phyloP scores from a whole-genome alignment of 257 asterid genomes.

The Plantago ovata region DNA sequence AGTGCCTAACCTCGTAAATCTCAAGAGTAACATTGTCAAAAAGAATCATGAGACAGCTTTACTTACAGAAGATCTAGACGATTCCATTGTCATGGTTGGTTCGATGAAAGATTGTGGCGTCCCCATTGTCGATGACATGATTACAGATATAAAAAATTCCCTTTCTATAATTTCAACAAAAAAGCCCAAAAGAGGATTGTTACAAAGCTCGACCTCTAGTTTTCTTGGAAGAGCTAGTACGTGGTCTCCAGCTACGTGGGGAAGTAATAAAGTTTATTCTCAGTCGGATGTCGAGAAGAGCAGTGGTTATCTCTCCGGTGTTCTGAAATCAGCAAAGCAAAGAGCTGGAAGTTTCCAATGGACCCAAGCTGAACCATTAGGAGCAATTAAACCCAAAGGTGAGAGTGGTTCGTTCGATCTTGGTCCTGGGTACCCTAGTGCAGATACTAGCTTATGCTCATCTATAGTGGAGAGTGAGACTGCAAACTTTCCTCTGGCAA shows the following conservation, averaged over 20 bases:
- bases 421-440: conserved; percentile 24
- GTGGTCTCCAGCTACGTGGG: conserved; percentile 76
- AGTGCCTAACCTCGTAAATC: conserved; percentile 62
- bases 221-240: conserved; percentile 61
- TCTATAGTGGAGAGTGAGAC: conserved; percentile 24
- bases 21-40: conserved; percentile 52
- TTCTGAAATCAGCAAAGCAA: conserved; percentile 61
- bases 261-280: conserved; percentile 33
- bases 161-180: conserved; percentile 57
- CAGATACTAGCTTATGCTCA: conserved; percentile 27
- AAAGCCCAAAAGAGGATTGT: conserved; percentile 61
- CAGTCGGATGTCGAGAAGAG: conserved; percentile 35
- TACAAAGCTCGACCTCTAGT: conserved; percentile 39
- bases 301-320: conserved; percentile 59
- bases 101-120: conserved; percentile 89
- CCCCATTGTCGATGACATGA: conserved; percentile 75
- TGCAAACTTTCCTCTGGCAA: conserved; percentile 41
- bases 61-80: conserved; percentile 81
- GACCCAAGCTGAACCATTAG: conserved; percentile 40
- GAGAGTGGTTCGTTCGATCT: conserved; percentile 20
- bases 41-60: conserved; percentile 60
- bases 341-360: conserved; percentile 52
- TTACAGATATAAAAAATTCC: conserved; percentile 57
- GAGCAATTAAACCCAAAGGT: conserved; percentile 26
- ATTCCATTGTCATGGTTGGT: conserved; percentile 57